Conservation (phyloP, 768 basidiomycete genomes). For the Suillus plorans region DNA sequence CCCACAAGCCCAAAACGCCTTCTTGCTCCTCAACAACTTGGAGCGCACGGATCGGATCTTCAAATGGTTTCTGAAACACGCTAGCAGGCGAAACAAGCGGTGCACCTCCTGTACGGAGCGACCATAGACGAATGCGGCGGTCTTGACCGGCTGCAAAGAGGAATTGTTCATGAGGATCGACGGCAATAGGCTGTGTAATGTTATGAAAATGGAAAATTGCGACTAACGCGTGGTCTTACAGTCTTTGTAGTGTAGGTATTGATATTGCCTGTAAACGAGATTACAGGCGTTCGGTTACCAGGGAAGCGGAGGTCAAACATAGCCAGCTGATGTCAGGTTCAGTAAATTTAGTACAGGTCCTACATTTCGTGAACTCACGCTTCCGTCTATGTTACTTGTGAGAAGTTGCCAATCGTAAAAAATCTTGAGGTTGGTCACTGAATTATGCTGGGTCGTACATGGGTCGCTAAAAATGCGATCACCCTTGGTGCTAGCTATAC, state of each 20-base stretch:
- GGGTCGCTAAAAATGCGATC: conserved; percentile 41
- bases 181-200: conserved; percentile 52
- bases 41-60: conserved; percentile 43
- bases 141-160: conserved; percentile 75
- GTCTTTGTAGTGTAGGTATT: conserved; percentile 52
- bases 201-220: conserved; percentile 5
- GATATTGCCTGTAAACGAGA: conserved; percentile 54
- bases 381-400: conserved; percentile 57
- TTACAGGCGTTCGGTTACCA: conserved; percentile 40
- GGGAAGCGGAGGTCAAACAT: conserved; percentile 64
- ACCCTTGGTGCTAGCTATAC: conserved; percentile 36
- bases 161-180: conserved; percentile 56
- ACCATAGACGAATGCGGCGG: conserved; percentile 65
- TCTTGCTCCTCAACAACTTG: conserved; percentile 45
- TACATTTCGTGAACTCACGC: conserved; percentile 39
- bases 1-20: conserved; percentile 51
- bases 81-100: conserved; percentile 18
- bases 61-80: conserved; percentile 34
- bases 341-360: conserved; percentile 2
- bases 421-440: conserved; percentile 54
- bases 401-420: conserved; percentile 54
- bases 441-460: conserved; percentile 37
- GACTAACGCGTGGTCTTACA: conserved; percentile 37
- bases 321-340: conserved; percentile 45
- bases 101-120: conserved; percentile 50